phyloP scores from a whole-genome alignment of 352 stramenopile species.

The Salisapilia sapeloensis region DNA sequence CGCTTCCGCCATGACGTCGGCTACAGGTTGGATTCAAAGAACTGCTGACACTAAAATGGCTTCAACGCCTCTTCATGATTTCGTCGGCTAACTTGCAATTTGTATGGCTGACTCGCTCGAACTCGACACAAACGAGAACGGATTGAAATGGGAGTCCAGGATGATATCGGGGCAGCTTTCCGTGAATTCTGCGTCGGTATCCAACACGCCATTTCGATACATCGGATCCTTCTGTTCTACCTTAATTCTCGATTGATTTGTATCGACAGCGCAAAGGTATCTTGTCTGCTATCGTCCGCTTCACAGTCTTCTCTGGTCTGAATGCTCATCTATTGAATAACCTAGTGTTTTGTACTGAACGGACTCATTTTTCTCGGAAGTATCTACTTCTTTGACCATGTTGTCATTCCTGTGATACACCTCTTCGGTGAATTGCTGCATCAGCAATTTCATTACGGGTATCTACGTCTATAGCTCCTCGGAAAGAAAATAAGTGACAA shows the following conservation, averaged over 20 bases:
- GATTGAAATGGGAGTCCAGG: no score
- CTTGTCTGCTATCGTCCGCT: not conserved
- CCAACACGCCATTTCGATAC: constrained; percentile 73
- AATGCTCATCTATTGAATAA: not conserved
- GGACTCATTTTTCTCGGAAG: constrained; percentile 78
- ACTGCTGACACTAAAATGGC: no score
- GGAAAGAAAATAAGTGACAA: not conserved
- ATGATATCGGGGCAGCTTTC: constrained; percentile 50
- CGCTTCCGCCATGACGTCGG: constrained; percentile 31
- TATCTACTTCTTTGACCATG: constrained; percentile 80
- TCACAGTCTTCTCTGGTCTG: not conserved
- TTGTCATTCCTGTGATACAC: constrained; percentile 77
- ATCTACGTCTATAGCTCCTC: not conserved
- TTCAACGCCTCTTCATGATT: no score
- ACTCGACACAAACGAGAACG: no score
- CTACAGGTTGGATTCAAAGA: no score
- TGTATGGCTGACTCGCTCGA: no score
- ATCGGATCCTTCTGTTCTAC: constrained; percentile 77
- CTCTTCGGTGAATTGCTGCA: constrained; percentile 74
- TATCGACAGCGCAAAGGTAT: constrained; percentile 64
- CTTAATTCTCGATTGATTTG: constrained; percentile 73
- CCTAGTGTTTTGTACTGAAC: constrained; percentile 75
- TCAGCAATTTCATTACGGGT: constrained; percentile 45
- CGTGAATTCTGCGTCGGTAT: constrained; percentile 71
- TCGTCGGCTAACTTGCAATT: no score